Evolutionary conservation across 2,329 filamentous ascomycete genomes (phyloP).

Genomic region (Penicillium palitans): DNA sequence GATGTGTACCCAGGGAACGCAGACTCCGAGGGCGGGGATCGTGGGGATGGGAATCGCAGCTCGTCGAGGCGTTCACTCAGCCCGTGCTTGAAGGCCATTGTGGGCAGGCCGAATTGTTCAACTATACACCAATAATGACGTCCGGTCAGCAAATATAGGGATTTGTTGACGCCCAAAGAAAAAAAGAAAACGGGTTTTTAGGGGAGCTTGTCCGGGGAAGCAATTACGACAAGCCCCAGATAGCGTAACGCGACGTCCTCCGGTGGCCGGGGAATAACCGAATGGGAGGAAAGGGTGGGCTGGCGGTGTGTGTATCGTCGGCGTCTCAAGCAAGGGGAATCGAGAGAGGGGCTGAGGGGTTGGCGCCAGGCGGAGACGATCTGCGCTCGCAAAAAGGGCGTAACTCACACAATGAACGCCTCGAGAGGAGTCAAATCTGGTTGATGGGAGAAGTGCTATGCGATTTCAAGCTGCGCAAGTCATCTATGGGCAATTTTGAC

Average conservation of each 20-base stretch:
- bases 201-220: constrained; percentile 13
- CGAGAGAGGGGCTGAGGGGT: constrained; percentile 41
- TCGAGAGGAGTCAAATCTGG: constrained; percentile 29
- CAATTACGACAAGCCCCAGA: constrained; percentile 19
- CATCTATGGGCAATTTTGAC: constrained; percentile 22
- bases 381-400: constrained; percentile 27
- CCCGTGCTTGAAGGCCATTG: constrained; percentile 66
- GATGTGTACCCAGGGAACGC: constrained; percentile 73
- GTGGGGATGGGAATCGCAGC: constrained; percentile 73
- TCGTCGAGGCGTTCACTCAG: constrained; percentile 72
- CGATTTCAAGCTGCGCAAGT: constrained; percentile 16
- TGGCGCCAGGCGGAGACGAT: constrained; percentile 25
- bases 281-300: constrained; percentile 21
- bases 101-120: constrained; percentile 36
- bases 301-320: constrained; percentile 33
- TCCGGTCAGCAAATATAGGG: constrained; percentile 27
- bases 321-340: constrained; percentile 37
- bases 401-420: constrained; percentile 43
- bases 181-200: constrained; percentile 5
- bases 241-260: constrained; percentile 1
- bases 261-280: constrained; percentile 19
- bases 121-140: constrained; percentile 28
- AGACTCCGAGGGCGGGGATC: constrained; percentile 74
- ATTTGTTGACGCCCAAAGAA: constrained; percentile 16
- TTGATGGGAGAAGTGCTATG: constrained; percentile 12